Evolutionary conservation across 495 filamentous ascomycete species (phyloP), one percentile per base, ranked within the genome.

Genomic region (Talaromyces borbonicus): DNA sequence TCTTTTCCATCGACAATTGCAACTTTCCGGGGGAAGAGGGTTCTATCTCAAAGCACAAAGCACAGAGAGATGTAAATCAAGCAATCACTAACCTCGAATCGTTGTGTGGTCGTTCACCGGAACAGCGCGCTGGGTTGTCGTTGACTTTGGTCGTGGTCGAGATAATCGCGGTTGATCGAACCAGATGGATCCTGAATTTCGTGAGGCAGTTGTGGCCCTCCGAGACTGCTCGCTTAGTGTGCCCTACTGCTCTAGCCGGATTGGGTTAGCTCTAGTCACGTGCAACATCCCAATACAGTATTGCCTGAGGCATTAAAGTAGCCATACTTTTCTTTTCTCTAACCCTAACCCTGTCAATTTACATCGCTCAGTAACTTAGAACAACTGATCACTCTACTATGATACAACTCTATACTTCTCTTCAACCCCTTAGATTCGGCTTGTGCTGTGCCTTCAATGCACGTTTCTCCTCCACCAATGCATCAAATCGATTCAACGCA

Each of bases 401-500:
- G n/a, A 6, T 32, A 15, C 16, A 32, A 4, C 12, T 32, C 16
- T 32, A 32, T 35, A 6, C 1, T 5, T 35, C 14, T 1, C 14
- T 18, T 8, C 5, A 36, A 0, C 35, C 8, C 20, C n/a, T 14
- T 6, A 41, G 9, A 49, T 25, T 42, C 12, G 9, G 36, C 47
- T 49, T 54, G 50, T 63, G 58, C 44, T 50, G 55, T 47, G 54
- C 57, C 56, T 66, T 74, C 60, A 67, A 67, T 47, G 57, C 65
- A 59, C 67, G 59, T 56, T 63, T 62, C 61, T 66, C 67, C 61
- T 64, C 66, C 6, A 83, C 78, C 32, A 75, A 55, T 26, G 53
- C 51, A 56, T 75, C 68, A 56, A 85, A 78, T 44, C 83, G 70
- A 53, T 57, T 31, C 46, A 75, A 74, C 31, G 66, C 56, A 11